phyloP scores from a whole-genome alignment of 169 alveolate genomes.

The Theileria annulata region DNA sequence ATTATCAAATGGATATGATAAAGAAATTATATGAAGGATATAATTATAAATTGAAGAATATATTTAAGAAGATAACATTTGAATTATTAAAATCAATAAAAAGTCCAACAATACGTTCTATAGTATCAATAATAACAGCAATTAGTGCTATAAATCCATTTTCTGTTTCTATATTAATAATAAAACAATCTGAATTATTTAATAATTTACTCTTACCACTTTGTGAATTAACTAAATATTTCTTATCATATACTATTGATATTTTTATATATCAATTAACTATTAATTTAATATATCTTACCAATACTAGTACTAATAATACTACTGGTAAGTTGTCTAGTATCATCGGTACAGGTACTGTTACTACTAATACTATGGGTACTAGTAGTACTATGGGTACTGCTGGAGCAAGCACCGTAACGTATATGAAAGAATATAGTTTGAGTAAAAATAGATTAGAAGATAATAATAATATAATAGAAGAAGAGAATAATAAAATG shows the following conservation, averaged over 20 bases:
- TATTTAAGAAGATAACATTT: constrained; percentile 58
- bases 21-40: constrained; percentile 13
- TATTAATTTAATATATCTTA: constrained; percentile 16
- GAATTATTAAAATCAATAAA: constrained; percentile 24
- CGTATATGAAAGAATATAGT: background rate
- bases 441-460: background rate
- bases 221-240: constrained; percentile 55
- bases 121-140: constrained; percentile 48
- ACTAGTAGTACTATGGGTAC: too few species aligned
- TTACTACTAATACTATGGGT: too few species aligned
- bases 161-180: constrained; percentile 30
- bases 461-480: background rate
- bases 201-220: constrained; percentile 60
- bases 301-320: constrained; percentile 25
- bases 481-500: constrained; percentile 20
- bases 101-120: constrained; percentile 54
- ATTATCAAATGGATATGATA: background rate
- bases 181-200: constrained; percentile 63
- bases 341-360: too few species aligned
- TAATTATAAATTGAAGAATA: constrained; percentile 2
- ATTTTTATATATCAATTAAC: constrained; percentile 40
- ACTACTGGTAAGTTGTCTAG: background rate
- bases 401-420: background rate
- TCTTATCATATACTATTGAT: constrained; percentile 40
- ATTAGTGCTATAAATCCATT: constrained; percentile 59